Evolutionary conservation across 306 rosid genomes (phyloP), one percentile per base, ranked within the genome.

Genomic region (Cucumis sativus): DNA sequence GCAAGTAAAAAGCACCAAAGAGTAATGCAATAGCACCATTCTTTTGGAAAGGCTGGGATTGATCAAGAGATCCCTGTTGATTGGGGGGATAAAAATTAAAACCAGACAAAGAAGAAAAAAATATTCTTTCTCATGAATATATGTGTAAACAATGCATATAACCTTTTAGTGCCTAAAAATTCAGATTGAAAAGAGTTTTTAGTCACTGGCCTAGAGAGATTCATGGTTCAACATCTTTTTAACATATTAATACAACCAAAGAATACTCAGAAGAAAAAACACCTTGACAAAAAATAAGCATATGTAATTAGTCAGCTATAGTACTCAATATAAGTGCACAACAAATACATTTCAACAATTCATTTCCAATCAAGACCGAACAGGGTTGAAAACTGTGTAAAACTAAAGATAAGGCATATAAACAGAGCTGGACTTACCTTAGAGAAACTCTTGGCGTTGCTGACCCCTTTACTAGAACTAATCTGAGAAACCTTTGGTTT

Each of bases 1-100:
- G 99, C 85, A 96, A 88, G 86, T 89, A 96, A 83, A 96, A 96
- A 68, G 96, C 98, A 85, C 98, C 99, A 3, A 96, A 81, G 80
- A 96, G 99, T 75, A 96, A 79, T 72, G 76, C 85, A 65, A 87
- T 77, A 18, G 99, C 98, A 79, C 97, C 99, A 52, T 96, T 92
- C 80, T 57, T 91, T 78, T 96, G 98, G 87, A 96, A 88, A 79
- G 99, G 99, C 84, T 92, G 99, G 74, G 98, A 96, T 43, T 92
- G 91, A 83, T 96, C 99, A 80, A 92, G 73, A 49, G 88, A 73
- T 80, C 86, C 93, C 99, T 96, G 92, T 83, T 87, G 72, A 69
- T 74, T 25, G 57, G 21, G 21, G 25, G 17, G 37, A 51, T 8
- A 72, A 4, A 30, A 49, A 2, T 47, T 28, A 28, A 45, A 49